phyloP scores from a whole-genome alignment of 768 basidiomycete genomes.

The Panellus pusillus region DNA sequence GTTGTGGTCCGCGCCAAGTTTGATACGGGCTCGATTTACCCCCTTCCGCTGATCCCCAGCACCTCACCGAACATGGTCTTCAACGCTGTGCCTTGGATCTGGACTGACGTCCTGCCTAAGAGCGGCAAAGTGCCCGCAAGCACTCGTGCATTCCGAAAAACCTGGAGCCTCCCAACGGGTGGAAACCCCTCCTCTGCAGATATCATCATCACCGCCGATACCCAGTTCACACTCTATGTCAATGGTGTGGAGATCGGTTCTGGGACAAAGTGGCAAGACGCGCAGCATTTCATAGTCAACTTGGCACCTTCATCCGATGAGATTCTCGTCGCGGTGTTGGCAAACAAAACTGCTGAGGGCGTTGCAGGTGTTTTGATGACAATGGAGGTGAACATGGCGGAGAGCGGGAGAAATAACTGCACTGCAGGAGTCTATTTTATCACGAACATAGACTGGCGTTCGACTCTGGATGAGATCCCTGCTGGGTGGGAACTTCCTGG shows the following conservation, averaged over 20 bases:
- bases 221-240: too few species aligned
- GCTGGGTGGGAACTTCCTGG: too few species aligned
- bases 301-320: neutral
- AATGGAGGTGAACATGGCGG: too few species aligned
- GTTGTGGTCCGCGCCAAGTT: neutral
- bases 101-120: constrained; percentile 1
- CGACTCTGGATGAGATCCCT: too few species aligned
- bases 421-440: neutral
- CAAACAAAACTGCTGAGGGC: too few species aligned
- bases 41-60: neutral
- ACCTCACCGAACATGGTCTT: neutral
- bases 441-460: neutral
- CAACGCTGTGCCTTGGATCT: neutral
- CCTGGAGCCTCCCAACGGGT: neutral
- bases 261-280: too few species aligned
- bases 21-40: neutral
- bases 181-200: neutral
- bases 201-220: too few species aligned
- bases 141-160: neutral
- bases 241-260: too few species aligned
- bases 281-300: too few species aligned
- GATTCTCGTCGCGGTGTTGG: constrained; percentile 2
- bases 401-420: neutral
- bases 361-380: too few species aligned
- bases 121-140: neutral